Evolutionary conservation across 148 eudicot species (phyloP).

Genomic region (Amaranthus palmeri): DNA sequence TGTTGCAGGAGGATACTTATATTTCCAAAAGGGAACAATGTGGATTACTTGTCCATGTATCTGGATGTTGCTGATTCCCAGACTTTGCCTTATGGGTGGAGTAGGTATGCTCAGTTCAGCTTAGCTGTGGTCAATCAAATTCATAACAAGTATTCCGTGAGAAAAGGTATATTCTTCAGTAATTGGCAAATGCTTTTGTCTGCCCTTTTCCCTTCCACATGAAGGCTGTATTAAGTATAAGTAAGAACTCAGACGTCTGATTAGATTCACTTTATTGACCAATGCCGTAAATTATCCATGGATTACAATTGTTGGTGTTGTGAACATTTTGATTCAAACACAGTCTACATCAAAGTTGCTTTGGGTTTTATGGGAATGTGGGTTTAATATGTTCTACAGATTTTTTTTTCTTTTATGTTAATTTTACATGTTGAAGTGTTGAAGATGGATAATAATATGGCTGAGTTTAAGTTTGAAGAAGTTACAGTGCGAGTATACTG

Average conservation of each 20-base stretch:
- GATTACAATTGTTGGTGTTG: not conserved
- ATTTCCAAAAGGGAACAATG: constrained; percentile 93
- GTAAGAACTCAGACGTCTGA: not conserved
- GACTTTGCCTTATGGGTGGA: constrained; percentile 92
- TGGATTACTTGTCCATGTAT: constrained; percentile 85
- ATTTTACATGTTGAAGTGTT: not conserved
- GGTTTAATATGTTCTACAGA: too few species aligned
- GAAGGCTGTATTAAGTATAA: not conserved
- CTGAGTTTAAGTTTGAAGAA: not conserved
- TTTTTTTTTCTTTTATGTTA: too few species aligned
- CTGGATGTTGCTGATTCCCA: constrained; percentile 87
- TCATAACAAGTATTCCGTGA: constrained; percentile 60
- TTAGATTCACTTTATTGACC: not conserved
- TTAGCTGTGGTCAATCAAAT: constrained; percentile 77
- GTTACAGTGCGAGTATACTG: not conserved
- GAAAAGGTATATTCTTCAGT: constrained; percentile 53
- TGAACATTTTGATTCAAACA: not conserved
- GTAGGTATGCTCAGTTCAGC: constrained; percentile 89
- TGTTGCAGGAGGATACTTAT: constrained; percentile 79
- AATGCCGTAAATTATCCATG: not conserved
- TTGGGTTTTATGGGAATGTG: not conserved
- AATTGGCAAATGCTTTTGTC: not conserved
- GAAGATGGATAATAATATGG: not conserved
- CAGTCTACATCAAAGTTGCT: not conserved
- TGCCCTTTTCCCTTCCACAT: not conserved